phyloP scores from a whole-genome alignment of 225 moss, liverwort and hornwort species.

The Polytrichum commune region DNA sequence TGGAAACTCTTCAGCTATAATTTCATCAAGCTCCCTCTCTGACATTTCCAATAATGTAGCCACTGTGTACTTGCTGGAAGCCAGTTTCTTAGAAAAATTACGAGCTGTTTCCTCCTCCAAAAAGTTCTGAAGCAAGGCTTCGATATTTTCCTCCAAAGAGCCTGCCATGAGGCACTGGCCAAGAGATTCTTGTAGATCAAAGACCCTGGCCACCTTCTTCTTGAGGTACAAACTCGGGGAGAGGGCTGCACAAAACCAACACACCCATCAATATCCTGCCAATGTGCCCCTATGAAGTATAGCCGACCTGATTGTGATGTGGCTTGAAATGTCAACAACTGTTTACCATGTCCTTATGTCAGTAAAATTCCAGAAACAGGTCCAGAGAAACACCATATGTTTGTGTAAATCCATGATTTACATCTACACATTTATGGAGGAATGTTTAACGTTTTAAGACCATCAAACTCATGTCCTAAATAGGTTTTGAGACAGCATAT shows the following conservation, averaged over 20 bases:
- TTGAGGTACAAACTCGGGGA: slow-evolving; percentile 51
- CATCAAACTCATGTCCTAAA: too few species aligned
- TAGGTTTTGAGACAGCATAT: too few species aligned
- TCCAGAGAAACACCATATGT: too few species aligned
- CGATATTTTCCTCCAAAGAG: slow-evolving; percentile 56
- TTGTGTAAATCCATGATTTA: too few species aligned
- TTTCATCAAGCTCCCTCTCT: slow-evolving; percentile 63
- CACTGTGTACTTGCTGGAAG: slow-evolving; percentile 66
- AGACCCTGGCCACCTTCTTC: slow-evolving; percentile 58
- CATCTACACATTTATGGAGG: too few species aligned
- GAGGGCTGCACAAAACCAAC: slow-evolving; percentile 37
- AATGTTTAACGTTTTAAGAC: too few species aligned
- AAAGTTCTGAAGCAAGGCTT: slow-evolving; percentile 54
- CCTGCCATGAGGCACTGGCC: slow-evolving; percentile 53
- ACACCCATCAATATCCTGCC: background rate
- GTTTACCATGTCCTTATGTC: too few species aligned
- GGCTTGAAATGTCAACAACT: too few species aligned
- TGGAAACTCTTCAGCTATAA: slow-evolving; percentile 61
- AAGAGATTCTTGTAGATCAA: slow-evolving; percentile 47
- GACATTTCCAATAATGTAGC: slow-evolving; percentile 66
- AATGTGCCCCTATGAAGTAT: too few species aligned
- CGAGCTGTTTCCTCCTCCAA: slow-evolving; percentile 60
- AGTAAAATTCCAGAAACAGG: too few species aligned
- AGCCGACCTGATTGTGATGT: too few species aligned
- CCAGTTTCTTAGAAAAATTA: slow-evolving; percentile 55